Base-by-base conservation (phyloP, 805 yeast genomes). In the Saturnispora diversa region DNA sequence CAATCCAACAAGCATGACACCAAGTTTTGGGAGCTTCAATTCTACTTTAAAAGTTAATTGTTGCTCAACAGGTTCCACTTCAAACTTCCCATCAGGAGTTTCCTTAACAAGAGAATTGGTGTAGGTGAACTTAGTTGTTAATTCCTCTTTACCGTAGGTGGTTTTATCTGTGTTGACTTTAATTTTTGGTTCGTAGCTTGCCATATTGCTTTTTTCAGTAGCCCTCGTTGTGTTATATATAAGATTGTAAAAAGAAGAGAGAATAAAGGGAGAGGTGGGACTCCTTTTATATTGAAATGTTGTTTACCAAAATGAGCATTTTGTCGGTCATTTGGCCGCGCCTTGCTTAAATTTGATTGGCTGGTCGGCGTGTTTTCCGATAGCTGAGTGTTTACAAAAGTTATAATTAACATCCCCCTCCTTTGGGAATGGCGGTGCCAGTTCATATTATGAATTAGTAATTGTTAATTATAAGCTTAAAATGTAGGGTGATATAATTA, bases 1-100 rank as follows among this genome's bases (percentile, higher is more conserved):
- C 50, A 88, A 71, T 52, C 97, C 97, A 26, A 88, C 97, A 47
- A 90, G 71, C 77, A 88, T 64, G 48, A 88, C 69, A 53, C 97
- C 97, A 36, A 86, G 73, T 63, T 81, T 86, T 52, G 95, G 95
- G 32, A 80, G 76, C 43, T 70, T 72, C 58, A 84, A 71, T 52
- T 86, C 94, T 38, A 84, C 80, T 63, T 85, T 84, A 72, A 88
- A 90, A 58, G 86, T 80, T 57, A 85, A 85, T 50, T 85, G 81
- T 48, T 72, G 72, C 42, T 72, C 57, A 40, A 80, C 73, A 17
- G 94, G 94, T 16, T 80, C 76, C 39, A 88, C 94, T 32, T 65
- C 57, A 54, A 71, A 72, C 40, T 68, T 59, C 27, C 82, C 84
- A 31, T 81, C 85, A 31, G 63, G 67, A 22, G 64, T 57, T 34